Evolutionary conservation across 2,329 filamentous ascomycete genomes (phyloP).

Genomic region (Ascochyta rabiei): DNA sequence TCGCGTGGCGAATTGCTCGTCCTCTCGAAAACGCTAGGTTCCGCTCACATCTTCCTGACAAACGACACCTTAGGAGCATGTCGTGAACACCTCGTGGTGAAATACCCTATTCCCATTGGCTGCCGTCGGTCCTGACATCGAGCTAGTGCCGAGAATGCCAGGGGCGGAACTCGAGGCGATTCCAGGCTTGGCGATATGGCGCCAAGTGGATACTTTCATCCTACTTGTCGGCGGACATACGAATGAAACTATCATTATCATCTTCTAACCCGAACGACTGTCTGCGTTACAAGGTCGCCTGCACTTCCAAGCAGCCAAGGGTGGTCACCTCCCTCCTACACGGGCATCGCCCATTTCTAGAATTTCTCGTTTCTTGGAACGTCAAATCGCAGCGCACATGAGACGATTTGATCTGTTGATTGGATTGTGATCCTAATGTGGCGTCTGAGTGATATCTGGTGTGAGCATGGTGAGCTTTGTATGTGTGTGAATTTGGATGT

Average conservation of each 20-base stretch:
- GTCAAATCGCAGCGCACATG: slow-evolving; percentile 21
- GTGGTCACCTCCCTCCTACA: neutral
- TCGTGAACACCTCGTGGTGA: slow-evolving; percentile 19
- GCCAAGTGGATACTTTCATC: slow-evolving; percentile 24
- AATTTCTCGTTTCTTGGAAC: slow-evolving; percentile 11
- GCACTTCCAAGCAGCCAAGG: slow-evolving; percentile 24
- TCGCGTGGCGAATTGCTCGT: slow-evolving; percentile 7
- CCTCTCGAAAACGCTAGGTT: slow-evolving; percentile 9
- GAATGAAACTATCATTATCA: slow-evolving; percentile 8
- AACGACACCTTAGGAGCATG: slow-evolving; percentile 12
- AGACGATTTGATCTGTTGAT: slow-evolving; percentile 15
- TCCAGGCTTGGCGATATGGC: slow-evolving; percentile 21
- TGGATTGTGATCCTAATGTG: slow-evolving; percentile 15
- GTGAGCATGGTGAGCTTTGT: slow-evolving; percentile 3
- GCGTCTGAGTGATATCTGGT: slow-evolving; percentile 9
- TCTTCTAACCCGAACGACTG: slow-evolving; percentile 4
- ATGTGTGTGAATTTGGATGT: slow-evolving; percentile 1
- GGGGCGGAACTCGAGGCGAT: slow-evolving; percentile 24
- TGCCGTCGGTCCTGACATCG: slow-evolving; percentile 2
- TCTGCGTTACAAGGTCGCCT: slow-evolving; percentile 2
- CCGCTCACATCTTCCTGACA: neutral
- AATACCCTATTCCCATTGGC: slow-evolving; percentile 18
- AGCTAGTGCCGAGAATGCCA: slow-evolving; percentile 12
- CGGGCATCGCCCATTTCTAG: slow-evolving; percentile 1
- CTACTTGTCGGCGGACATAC: slow-evolving; percentile 20